phyloP scores from a whole-genome alignment of 2,329 filamentous ascomycete genomes.

The Penicillium sp. region DNA sequence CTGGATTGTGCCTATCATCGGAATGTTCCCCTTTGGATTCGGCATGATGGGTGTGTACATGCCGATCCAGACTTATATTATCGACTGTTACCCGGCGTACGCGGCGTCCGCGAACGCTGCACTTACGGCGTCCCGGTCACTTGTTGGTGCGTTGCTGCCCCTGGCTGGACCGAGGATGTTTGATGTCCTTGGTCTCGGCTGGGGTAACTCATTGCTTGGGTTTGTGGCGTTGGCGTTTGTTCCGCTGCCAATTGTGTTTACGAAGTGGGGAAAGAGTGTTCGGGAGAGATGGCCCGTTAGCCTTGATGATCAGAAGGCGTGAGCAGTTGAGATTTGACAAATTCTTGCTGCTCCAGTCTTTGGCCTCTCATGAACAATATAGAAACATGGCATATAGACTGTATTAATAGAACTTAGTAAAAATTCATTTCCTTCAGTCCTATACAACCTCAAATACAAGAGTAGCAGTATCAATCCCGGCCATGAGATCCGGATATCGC shows the following conservation, averaged over 20 bases:
- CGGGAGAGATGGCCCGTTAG: slow-evolving; percentile 15
- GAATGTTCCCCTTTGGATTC: slow-evolving; percentile 53
- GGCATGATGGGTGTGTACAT: slow-evolving; percentile 53
- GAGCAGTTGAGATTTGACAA: too few species aligned
- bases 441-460: background rate
- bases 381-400: background rate
- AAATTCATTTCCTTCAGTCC: too few species aligned
- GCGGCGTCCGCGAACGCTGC: slow-evolving; percentile 53
- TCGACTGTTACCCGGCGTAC: slow-evolving; percentile 53
- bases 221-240: slow-evolving; percentile 20
- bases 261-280: slow-evolving; percentile 12
- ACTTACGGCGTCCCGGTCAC: slow-evolving; percentile 54
- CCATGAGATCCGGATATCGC: slow-evolving; percentile 23
- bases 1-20: slow-evolving; percentile 61
- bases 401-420: too few species aligned
- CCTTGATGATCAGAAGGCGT: too few species aligned
- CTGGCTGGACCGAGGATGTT: slow-evolving; percentile 19
- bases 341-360: too few species aligned
- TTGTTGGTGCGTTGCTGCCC: slow-evolving; percentile 32
- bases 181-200: slow-evolving; percentile 14
- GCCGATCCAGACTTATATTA: slow-evolving; percentile 61
- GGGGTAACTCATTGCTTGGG: slow-evolving; percentile 22
- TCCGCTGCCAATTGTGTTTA: slow-evolving; percentile 7
- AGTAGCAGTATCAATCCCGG: slow-evolving; percentile 17
- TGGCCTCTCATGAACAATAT: background rate